These are phyloP conservation scores for Pistacia vera DNA, from an alignment of 345 rosid genomes.

Conservation along the genomic window DNA sequence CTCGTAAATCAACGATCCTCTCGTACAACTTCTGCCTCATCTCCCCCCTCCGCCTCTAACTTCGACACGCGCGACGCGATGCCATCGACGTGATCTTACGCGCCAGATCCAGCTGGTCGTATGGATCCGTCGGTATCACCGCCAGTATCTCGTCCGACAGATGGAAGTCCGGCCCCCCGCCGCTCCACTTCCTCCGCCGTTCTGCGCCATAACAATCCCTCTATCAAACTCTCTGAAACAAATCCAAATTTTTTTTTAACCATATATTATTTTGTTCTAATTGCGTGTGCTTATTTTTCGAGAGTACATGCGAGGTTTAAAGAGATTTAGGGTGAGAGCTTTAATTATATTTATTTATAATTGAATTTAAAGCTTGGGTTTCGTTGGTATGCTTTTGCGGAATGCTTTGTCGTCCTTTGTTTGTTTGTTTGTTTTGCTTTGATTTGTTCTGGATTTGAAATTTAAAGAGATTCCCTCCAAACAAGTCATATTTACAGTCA, in stretches of 20 bases:
- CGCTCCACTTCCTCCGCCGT: slow-evolving; percentile 21
- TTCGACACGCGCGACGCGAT: slow-evolving; percentile 88
- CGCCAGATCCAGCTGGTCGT: slow-evolving; percentile 94
- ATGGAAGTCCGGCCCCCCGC: slow-evolving; percentile 53
- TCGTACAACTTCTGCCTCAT: slow-evolving; percentile 55
- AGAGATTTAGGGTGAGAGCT: no score
- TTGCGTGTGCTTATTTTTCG: no score
- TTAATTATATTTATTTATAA: no score
- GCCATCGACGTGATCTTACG: slow-evolving; percentile 98
- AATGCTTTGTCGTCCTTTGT: no score
- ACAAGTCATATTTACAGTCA: no score
- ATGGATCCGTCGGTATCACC: slow-evolving; percentile 84
- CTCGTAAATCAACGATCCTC: slow-evolving; percentile 60
- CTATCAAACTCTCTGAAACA: not conserved
- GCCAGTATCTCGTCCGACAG: slow-evolving; percentile 77
- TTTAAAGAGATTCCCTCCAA: not conserved
- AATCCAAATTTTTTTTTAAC: no score
- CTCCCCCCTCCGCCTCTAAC: slow-evolving; percentile 66
- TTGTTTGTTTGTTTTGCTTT: not conserved
- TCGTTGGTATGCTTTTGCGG: not conserved
- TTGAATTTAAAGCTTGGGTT: not conserved
- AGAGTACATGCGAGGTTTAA: no score
- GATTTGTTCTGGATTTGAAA: not conserved
- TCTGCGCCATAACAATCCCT: slow-evolving; percentile 34
- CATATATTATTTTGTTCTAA: no score